Percentiles rank a stretch among this genome's conserved stretches.
Evolutionary conservation across 805 yeast genomes (phyloP).

Genomic region (Lachancea sp.): DNA sequence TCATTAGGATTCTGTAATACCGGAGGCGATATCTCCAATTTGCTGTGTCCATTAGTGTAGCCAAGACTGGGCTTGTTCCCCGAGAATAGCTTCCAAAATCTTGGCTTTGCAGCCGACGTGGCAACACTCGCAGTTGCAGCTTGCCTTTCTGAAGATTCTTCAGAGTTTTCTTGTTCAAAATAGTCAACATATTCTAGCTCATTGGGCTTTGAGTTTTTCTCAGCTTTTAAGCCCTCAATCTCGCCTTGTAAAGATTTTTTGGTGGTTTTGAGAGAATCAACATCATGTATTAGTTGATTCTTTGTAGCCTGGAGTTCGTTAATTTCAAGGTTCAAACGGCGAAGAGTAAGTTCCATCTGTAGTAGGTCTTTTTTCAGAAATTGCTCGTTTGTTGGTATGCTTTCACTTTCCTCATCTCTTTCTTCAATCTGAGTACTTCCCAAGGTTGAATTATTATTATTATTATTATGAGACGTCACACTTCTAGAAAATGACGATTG

Average conservation of each 20-base stretch:
- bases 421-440: conserved; percentile 6
- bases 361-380: conserved; percentile 19
- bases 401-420: conserved; percentile 6
- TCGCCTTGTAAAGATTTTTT: conserved; percentile 45
- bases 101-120: conserved; percentile 25
- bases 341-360: conserved; percentile 34
- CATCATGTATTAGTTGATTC: conserved; percentile 42
- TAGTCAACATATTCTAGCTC: conserved; percentile 14
- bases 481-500: conserved; percentile 1
- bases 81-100: conserved; percentile 32
- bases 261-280: conserved; percentile 43
- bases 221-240: conserved; percentile 30
- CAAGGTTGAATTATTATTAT: conserved; percentile 1
- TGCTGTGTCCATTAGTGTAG: conserved; percentile 6
- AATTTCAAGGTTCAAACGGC: conserved; percentile 39
- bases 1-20: conserved; percentile 34
- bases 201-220: conserved; percentile 9
- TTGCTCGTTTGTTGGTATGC: conserved; percentile 10
- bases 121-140: conserved; percentile 23
- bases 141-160: conserved; percentile 10
- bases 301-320: conserved; percentile 38
- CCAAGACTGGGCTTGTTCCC: conserved; percentile 7
- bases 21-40: conserved; percentile 34
- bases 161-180: conserved; percentile 11
- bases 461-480: conserved; percentile 3